Conservation (phyloP, 176 grass and related monocot species). For the Triticum urartu region DNA sequence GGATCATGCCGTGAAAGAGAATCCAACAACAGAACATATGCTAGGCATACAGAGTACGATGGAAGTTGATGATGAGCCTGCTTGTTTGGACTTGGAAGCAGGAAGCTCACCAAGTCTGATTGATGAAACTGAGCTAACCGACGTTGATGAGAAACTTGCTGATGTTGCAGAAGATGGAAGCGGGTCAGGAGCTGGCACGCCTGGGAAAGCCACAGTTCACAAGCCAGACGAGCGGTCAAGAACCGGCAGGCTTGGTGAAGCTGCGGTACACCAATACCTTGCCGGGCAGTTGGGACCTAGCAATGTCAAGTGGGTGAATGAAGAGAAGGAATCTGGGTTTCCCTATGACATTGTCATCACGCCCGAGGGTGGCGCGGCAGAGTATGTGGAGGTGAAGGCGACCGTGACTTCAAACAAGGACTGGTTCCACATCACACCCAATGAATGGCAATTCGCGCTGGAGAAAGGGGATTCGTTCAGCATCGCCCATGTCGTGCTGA, state of each 20-base stretch:
- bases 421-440: conserved; percentile 69
- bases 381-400: conserved; percentile 91
- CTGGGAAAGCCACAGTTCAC: conserved; percentile 57
- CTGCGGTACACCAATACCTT: conserved; percentile 63
- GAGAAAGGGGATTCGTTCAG: conserved; percentile 71
- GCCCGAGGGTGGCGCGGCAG: conserved; percentile 15
- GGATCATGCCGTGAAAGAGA: conserved; percentile 61
- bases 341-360: conserved; percentile 81
- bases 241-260: conserved; percentile 71
- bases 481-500: conserved; percentile 69
- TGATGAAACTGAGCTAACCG: conserved; percentile 24
- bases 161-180: conserved; percentile 32
- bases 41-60: conserved; percentile 22
- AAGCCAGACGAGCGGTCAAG: conserved; percentile 20
- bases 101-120: conserved; percentile 23
- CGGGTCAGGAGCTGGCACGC: conserved; percentile 44
- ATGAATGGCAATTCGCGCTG: conserved; percentile 84
- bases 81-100: conserved; percentile 35
- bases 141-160: conserved; percentile 20
- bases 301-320: conserved; percentile 81
- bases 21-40: conserved; percentile 21
- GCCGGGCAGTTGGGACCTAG: conserved; percentile 40
- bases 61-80: conserved; percentile 20
- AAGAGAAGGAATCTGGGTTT: conserved; percentile 60
- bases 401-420: conserved; percentile 59